Base-by-base conservation (phyloP, 1,284 basidiomycete genomes). In the Irpex rosettiformis region DNA sequence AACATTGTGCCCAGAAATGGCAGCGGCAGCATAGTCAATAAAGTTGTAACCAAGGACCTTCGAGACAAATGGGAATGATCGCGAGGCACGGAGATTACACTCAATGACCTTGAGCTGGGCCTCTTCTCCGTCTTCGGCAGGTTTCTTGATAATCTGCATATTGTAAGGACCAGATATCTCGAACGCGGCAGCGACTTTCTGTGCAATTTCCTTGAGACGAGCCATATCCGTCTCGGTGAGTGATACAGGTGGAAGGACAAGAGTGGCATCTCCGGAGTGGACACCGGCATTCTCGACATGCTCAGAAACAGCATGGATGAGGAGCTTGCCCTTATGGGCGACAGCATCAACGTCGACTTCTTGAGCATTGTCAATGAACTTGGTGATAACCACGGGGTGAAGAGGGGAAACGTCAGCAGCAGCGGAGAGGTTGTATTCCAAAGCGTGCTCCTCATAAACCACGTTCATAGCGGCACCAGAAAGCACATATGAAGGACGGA, bases 401-500 rank as follows among this genome's bases (percentile, higher is more conserved):
- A 97, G 85, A 48, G 95, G 95, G 8, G 97, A 99, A 61, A 99
- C 96, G 60, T 91, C 86, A 48, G 97, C 93, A 10, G 97, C 97
- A 10, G 93, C 92, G 13, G 94, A 95, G 49, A 99, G 85, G 69
- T 94, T 94, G 77, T 97, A 89, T 67, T 96, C 90, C 51, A 99
- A 81, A 7, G 87, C 80, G 16, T 89, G 83, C 73, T 96, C 94
- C 73, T 97, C 94, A 75, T 91, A 93, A 33, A 99, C 95, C 55
- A 99, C 96, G 75, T 98, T 99, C 97, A 99, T 99, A 18, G 97
- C 97, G 37, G 97, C 96, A 61, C 97, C 97, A 8, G 96, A 99
- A 40, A 99, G 86, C 52, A 99, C 97, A 74, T 99, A 99, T 0
- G 95, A 97, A 6, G 96, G 96, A 55, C 95, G 92, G 67, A 98